Evolutionary conservation across 2,329 filamentous ascomycete species (phyloP).

Genomic region (Fusarium xyrophilum): DNA sequence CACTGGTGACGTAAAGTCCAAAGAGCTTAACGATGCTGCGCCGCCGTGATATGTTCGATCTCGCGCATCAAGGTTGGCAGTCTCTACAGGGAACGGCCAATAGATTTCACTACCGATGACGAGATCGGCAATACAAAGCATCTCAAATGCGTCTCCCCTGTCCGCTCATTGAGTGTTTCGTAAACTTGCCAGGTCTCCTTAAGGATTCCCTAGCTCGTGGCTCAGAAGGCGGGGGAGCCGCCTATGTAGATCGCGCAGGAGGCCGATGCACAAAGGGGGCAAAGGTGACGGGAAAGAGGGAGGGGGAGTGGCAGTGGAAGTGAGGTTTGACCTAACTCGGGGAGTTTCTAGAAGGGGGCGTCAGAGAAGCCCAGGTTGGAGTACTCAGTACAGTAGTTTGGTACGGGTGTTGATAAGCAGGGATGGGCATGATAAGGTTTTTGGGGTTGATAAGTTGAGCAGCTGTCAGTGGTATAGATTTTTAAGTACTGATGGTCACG

Average conservation of each 20-base stretch:
- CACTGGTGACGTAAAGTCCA: background rate
- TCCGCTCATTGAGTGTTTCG: conserved; percentile 4
- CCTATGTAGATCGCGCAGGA: conserved; percentile 25
- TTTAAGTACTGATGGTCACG: conserved; percentile 9
- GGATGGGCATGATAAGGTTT: conserved; percentile 23
- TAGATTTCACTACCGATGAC: conserved; percentile 17
- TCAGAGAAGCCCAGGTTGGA: conserved; percentile 10
- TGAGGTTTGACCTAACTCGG: background rate
- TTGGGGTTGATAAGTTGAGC: conserved; percentile 14
- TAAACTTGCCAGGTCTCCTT: conserved; percentile 6
- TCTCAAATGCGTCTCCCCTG: background rate
- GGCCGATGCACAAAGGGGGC: conserved; percentile 6
- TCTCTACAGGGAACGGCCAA: conserved; percentile 11
- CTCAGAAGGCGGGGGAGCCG: conserved; percentile 10
- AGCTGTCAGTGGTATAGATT: background rate
- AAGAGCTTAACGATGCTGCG: background rate
- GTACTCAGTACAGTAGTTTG: background rate
- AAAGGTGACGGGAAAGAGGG: background rate
- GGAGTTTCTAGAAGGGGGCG: conserved; percentile 24
- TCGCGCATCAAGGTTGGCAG: conserved; percentile 1
- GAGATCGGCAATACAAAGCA: conserved; percentile 22
- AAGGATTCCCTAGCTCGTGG: conserved; percentile 7
- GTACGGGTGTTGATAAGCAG: conserved; percentile 15
- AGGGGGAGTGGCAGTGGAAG: conserved; percentile 10
- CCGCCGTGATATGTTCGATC: conserved; percentile 3